Evolutionary conservation across 2,329 filamentous ascomycete species (phyloP).

Genomic region (Fusarium haematococcum): DNA sequence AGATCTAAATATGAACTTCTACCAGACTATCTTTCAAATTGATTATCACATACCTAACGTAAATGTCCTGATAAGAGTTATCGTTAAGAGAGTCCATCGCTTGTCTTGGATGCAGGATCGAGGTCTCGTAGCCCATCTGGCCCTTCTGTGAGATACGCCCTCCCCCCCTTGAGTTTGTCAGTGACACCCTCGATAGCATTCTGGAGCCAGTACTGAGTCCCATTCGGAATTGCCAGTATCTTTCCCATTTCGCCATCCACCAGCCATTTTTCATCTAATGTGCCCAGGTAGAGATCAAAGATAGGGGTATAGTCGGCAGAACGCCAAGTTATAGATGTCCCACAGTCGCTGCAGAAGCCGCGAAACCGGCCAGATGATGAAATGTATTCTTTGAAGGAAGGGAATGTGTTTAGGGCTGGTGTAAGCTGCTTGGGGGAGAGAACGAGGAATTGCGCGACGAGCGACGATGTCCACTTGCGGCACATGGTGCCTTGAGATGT

Average conservation of each 20-base stretch:
- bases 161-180: conserved; percentile 19
- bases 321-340: conserved; percentile 21
- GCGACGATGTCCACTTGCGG: conserved; percentile 30
- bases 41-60: neutral
- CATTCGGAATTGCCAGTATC: conserved; percentile 14
- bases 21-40: neutral
- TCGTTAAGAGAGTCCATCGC: neutral
- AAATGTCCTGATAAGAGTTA: neutral
- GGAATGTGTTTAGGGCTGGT: conserved; percentile 2
- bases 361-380: conserved; percentile 19
- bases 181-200: conserved; percentile 19
- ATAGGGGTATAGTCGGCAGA: conserved; percentile 19
- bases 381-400: conserved; percentile 15
- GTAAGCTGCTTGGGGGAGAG: conserved; percentile 9
- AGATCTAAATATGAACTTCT: neutral
- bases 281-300: conserved; percentile 25
- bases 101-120: neutral
- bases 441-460: conserved; percentile 24
- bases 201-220: conserved; percentile 26
- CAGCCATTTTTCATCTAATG: conserved; percentile 24
- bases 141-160: conserved; percentile 14
- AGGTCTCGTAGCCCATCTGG: conserved; percentile 58
- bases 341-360: conserved; percentile 20
- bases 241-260: conserved; percentile 1
- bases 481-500: conserved; percentile 25